Evolutionary conservation across 441 rosid species (phyloP), one percentile per base, ranked within the genome.

Genomic region (Croton laevigatus): DNA sequence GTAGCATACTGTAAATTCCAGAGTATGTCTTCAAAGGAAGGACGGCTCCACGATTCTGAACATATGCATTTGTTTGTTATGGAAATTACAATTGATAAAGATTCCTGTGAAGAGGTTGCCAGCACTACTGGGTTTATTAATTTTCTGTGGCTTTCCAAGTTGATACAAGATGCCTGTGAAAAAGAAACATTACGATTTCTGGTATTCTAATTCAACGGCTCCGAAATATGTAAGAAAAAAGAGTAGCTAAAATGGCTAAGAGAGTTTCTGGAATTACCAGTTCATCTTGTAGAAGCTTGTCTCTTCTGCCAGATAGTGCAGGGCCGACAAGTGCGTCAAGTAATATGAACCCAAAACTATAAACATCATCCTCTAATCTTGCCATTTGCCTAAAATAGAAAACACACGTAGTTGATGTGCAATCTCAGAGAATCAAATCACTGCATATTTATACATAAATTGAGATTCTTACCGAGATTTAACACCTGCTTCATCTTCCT

Each of bases 1-100:
- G 80, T 83, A 65, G 87, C 89, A 71, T 81, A 77, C 73, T 83
- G 83, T 68, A 86, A 74, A 82, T 86, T 74, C 86, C 87, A 86
- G 32, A 86, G 83, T 62, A 86, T 78, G 81, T 86, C 89, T 68
- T 86, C 89, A 3, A 82, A 79, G 0, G 86, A 80, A 0, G 87
- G 89, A 3, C 86, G 82, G 55, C 76, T 79, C 81, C 81, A 72
- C 14, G 86, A 78, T 69, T 83, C 87, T 10, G 78, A 66, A 65
- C 78, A 76, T 58, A 81, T 77, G 82, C 87, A 86, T 75, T 83
- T 86, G 73, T 71, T 82, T 22, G 86, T 55, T 74, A 86, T 69
- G 20, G 88, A 76, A n/a, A 86, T 80, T 67, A 81, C 86, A 0
- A 60, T 52, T 19, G 86, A 79, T n/a, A 84, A 55, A 36, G 90